Base-by-base conservation (phyloP, 306 rosid genomes). In the Amphicarpaea edgeworthii region DNA sequence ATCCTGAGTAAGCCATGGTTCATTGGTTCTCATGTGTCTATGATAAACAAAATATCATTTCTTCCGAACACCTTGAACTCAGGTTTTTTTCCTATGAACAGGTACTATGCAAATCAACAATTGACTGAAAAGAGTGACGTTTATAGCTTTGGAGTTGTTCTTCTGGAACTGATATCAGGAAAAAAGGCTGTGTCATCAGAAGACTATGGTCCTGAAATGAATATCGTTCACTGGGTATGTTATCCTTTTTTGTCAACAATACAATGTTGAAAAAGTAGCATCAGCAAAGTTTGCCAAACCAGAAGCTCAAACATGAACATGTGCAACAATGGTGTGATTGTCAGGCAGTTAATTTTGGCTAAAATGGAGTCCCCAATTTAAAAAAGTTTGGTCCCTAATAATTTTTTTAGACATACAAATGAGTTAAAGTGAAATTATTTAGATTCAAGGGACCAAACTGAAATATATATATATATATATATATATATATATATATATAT, bases 101-200 rank as follows among this genome's bases (percentile, higher is more conserved):
- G 97, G 93, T 95, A 95, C 87, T 95, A 92, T 58, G 98, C 98
- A 70, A 80, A 81, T 85, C 97, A 92, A 77, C 98, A 92, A 72
- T 77, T 95, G 82, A 95, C 98, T 0, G 97, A 95, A 79, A 95
- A 92, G 79, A 95, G 98, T 70, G 98, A 95, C 50, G 97, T 95
- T 1, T 95, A 95, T 59, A 92, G 98, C 82, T 95, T 92, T 58
- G 97, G 98, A 21, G 98, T 95, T 70, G 99, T 95, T 68, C 88
- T 95, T 0, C 81, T 95, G 7, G 97, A 95, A 85, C 84, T 95
- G 75, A 95, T 95, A 77, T 90, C 97, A 6, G 97, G 99, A 66
- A 95, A 79, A 83, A 95, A 90, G 79, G 89, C 96, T 1, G 87
- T 95, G 21, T 95, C 99, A 16, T 74, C 86, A 45, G 97, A 92